Evolutionary conservation across 768 basidiomycete genomes (phyloP), one percentile per base, ranked within the genome.

Genomic region (Lanmaoa pseudosensibilis): DNA sequence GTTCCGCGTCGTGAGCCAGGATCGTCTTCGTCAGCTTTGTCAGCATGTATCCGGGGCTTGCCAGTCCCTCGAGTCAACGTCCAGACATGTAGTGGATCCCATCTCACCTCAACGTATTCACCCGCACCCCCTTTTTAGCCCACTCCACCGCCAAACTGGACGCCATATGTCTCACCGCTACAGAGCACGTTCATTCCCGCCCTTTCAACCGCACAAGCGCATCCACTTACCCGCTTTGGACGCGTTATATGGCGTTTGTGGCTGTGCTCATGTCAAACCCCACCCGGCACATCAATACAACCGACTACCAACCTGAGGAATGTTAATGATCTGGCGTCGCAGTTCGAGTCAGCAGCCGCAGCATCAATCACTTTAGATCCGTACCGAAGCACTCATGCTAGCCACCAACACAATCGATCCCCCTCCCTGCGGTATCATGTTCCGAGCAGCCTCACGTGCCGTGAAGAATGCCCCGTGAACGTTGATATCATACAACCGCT

Each of bases 391-490:
- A 67, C 89, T 91, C 93, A 98, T 97, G 65, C 89, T 92, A 6
- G 89, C 84, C 55, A 98, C 84, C 52, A 98, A 80, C 54, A 92
- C 83, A 66, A 98, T 90, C 54, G 86, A 87, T 0, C 94, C 92
- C 37, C 82, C 82, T 18, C 88, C 84, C 50, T 81, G 78, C 10
- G 87, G 83, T 58, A 95, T 89, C 96, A 98, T 98, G 74, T 83
- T 79, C 61, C 88, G 87, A 45, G 94, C 95, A 2, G 91, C 95
- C 73, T 98, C 94, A 27, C 96, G 87, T 11, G 96, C 96, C n/a
- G 94, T 96, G 76, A 88, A 96, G 77, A 92, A 95, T 15, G 86
- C 85, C 53, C 94, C 95, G 69, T 97, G 92, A 41, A 98, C 90
- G 67, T 98, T 98, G 78, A 98, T 84, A 65, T 94, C 92, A 69